Evolutionary conservation across 352 stramenopile species (phyloP).

Genomic region (Phytophthora podocarpi): DNA sequence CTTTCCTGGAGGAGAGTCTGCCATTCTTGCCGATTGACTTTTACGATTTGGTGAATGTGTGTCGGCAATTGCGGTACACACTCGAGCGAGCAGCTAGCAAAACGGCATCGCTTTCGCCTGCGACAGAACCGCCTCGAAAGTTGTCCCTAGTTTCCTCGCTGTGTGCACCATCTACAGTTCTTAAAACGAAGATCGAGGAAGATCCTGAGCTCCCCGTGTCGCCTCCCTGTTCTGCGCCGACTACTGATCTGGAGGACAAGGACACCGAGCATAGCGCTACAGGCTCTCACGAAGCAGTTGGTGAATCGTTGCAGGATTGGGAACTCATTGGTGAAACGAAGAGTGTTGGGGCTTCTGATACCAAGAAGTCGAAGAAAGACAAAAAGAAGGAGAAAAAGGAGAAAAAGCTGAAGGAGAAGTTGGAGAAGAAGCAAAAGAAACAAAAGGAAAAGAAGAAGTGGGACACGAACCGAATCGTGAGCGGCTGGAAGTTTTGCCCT

Average conservation of each 20-base stretch:
- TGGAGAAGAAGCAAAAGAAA: constrained; percentile 40
- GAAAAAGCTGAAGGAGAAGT: constrained; percentile 33
- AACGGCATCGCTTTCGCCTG: constrained; percentile 16
- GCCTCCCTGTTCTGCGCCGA: constrained; percentile 10
- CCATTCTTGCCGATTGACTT: constrained; percentile 84
- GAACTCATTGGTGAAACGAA: constrained; percentile 29
- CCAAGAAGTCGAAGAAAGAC: constrained; percentile 26
- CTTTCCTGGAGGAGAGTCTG: constrained; percentile 59
- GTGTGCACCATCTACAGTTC: constrained; percentile 23
- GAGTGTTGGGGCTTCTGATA: constrained; percentile 9
- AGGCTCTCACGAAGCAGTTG: constrained; percentile 1
- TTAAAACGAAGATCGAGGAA: constrained; percentile 28
- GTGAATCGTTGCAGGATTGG: constrained; percentile 34
- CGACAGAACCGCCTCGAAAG: constrained; percentile 15
- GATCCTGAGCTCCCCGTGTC: constrained; percentile 33
- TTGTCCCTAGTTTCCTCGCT: constrained; percentile 44
- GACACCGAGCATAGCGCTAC: constrained; percentile 13
- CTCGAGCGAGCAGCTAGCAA: constrained; percentile 45
- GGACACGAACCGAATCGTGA: constrained; percentile 42
- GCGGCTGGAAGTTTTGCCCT: constrained; percentile 60
- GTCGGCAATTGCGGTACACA: constrained; percentile 55
- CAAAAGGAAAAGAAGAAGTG: constrained; percentile 36
- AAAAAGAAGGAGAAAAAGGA: constrained; percentile 34
- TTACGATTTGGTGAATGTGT: constrained; percentile 71
- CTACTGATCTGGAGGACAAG: constrained; percentile 21